These are phyloP conservation scores for Chlamydomonas eustigma DNA, from an alignment of 139 green algal genomes.

Conservation along the genomic window DNA sequence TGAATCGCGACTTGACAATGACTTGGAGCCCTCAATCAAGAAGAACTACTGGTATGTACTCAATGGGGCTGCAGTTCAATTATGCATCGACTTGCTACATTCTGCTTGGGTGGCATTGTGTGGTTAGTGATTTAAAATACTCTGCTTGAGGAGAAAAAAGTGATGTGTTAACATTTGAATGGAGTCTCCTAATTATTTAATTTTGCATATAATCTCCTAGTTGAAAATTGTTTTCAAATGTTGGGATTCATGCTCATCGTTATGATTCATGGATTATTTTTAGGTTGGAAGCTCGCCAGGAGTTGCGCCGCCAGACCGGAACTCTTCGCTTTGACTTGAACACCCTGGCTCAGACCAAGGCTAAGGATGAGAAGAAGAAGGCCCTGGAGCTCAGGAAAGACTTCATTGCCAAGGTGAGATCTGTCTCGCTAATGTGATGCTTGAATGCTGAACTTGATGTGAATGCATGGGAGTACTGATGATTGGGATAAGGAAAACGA, in stretches of 20 bases:
- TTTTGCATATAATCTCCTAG: neutral
- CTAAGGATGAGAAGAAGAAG: constrained; percentile 77
- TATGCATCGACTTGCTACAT: neutral
- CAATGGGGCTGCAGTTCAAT: neutral
- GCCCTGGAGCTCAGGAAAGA: constrained; percentile 60
- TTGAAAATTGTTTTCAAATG: no score
- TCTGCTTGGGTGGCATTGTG: neutral
- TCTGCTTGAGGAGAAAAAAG: neutral
- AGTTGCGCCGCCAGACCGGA: constrained; percentile 82
- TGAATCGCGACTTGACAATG: constrained; percentile 64
- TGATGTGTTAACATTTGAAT: neutral
- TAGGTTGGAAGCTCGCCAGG: constrained; percentile 78
- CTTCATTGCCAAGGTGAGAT: constrained; percentile 66
- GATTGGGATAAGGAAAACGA: neutral
- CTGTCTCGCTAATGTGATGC: neutral
- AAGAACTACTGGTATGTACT: constrained; percentile 82
- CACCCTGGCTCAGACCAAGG: constrained; percentile 59
- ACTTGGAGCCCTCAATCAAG: constrained; percentile 59
- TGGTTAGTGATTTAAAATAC: neutral
- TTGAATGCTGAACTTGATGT: neutral
- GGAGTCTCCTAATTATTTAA: neutral
- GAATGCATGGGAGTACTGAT: neutral
- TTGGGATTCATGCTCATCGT: neutral
- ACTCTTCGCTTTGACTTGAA: constrained; percentile 90
- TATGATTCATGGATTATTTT: neutral